Base-by-base conservation (phyloP, 305 asterid species). In the Nicotiana rustica region DNA sequence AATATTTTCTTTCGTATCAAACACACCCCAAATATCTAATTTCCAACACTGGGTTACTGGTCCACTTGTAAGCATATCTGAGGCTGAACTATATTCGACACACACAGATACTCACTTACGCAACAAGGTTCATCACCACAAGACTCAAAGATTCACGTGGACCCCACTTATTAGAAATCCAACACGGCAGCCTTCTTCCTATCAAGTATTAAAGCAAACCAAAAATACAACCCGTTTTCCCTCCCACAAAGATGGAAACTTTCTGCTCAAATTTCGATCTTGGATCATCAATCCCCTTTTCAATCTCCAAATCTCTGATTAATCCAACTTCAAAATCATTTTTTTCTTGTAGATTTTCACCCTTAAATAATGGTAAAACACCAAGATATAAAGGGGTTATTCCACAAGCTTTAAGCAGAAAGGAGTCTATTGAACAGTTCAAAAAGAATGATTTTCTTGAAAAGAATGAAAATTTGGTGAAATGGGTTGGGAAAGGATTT, bases 71-170 rank as follows among this genome's bases (percentile, higher is more conserved):
- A 25, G 60, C 35, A 82, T 6, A 38, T 47, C 2, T 19, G 75
- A 82, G 81, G 88, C 66, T 49, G 10, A 68, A 62, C 67, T 71
- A 80, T 64, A 73, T 52, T 35, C 47, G 35, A 33, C 73, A 69
- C 66, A 17, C 25, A 55, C 5, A 88, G 88, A 83, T 85, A 67
- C 90, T 86, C 66, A 60, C 77, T 84, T 90, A 90, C 95, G 97
- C 97, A 86, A 86, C 90, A 14, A 78, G 84, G 77, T 59, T 81
- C 64, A 85, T 84, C 67, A 90, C 98, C 97, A 88, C 97, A 92
- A 25, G 33, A 86, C 73, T 82, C 17, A 19, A 62, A 90, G 92
- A 91, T 92, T 89, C 95, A 71, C 62, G 88, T 88, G 85, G 90
- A 85, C 38, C 82, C 82, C 85, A 76, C 82, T n/a, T 52, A 52